Percentiles rank a stretch among this genome's conserved stretches.
phyloP scores from a whole-genome alignment of 2,329 filamentous ascomycete genomes.

The Cytospora piceicola region DNA sequence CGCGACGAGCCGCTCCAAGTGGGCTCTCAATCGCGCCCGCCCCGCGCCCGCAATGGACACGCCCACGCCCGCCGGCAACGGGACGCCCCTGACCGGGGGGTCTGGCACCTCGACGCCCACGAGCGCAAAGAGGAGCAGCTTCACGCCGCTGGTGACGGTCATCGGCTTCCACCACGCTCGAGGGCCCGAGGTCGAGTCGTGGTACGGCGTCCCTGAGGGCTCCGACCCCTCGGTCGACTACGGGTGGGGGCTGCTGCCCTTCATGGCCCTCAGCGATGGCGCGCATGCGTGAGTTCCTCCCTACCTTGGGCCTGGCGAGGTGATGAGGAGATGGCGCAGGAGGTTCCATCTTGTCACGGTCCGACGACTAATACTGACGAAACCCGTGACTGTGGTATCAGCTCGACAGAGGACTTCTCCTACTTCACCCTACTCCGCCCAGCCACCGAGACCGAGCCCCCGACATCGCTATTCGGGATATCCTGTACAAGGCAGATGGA shows the following conservation, averaged over 20 bases:
- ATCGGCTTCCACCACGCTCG: slow-evolving; percentile 84
- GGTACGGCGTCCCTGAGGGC: slow-evolving; percentile 78
- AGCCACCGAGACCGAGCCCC: slow-evolving; percentile 55
- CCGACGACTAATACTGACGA: not conserved
- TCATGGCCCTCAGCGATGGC: slow-evolving; percentile 95
- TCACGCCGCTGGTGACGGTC: slow-evolving; percentile 73
- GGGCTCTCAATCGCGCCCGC: slow-evolving; percentile 13
- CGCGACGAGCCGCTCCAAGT: slow-evolving; percentile 14
- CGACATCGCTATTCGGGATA: slow-evolving; percentile 91
- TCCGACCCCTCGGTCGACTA: slow-evolving; percentile 80
- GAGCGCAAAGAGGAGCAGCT: slow-evolving; percentile 41
- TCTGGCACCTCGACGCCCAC: slow-evolving; percentile 29
- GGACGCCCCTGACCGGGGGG: slow-evolving; percentile 16
- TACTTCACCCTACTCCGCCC: slow-evolving; percentile 90
- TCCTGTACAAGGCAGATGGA: slow-evolving; percentile 93
- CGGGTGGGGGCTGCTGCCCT: slow-evolving; percentile 89
- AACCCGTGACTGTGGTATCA: slow-evolving; percentile 41
- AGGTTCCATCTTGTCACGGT: not conserved
- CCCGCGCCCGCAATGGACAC: slow-evolving; percentile 27
- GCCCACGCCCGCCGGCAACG: slow-evolving; percentile 25
- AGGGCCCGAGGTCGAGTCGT: slow-evolving; percentile 91
- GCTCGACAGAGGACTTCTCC: slow-evolving; percentile 92
- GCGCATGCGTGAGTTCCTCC: slow-evolving; percentile 78
- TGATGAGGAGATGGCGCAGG: slow-evolving; percentile 14
- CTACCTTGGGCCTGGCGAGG: not conserved